phyloP scores from a whole-genome alignment of 108 stramenopile genomes.

The Heterococcus sp. region DNA sequence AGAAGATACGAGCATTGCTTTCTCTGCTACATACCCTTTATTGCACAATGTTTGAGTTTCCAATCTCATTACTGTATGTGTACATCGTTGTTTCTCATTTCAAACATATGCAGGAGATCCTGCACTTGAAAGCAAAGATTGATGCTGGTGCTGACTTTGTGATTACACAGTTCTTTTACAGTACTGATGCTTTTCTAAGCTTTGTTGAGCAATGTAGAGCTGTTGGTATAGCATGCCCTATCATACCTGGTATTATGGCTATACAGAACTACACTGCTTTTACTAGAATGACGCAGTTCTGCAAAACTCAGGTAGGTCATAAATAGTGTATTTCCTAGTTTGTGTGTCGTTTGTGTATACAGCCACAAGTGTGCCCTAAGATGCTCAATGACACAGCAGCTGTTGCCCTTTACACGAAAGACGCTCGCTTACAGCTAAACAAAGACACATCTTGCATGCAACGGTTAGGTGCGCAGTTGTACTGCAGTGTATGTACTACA shows the following conservation, averaged over 20 bases:
- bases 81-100: too few relatives aligned
- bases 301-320: constrained; percentile 40
- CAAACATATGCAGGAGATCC: constrained; percentile 53
- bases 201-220: constrained; percentile 72
- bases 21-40: too few relatives aligned
- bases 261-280: constrained; percentile 72
- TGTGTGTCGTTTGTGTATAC: background rate
- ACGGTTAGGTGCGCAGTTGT: too few relatives aligned
- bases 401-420: background rate
- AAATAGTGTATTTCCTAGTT: background rate
- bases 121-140: constrained; percentile 79
- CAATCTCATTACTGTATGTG: too few relatives aligned
- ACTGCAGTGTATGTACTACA: background rate
- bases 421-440: background rate
- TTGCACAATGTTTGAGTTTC: too few relatives aligned
- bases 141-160: constrained; percentile 92
- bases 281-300: constrained; percentile 54
- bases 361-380: background rate
- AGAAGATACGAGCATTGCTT: too few relatives aligned
- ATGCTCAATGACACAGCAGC: background rate
- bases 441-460: background rate
- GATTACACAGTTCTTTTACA: constrained; percentile 93
- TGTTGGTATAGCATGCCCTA: constrained; percentile 78
- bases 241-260: constrained; percentile 90
- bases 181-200: constrained; percentile 69